Evolutionary conservation across 1,284 basidiomycete species (phyloP).

Genomic region (Grifola frondosa): DNA sequence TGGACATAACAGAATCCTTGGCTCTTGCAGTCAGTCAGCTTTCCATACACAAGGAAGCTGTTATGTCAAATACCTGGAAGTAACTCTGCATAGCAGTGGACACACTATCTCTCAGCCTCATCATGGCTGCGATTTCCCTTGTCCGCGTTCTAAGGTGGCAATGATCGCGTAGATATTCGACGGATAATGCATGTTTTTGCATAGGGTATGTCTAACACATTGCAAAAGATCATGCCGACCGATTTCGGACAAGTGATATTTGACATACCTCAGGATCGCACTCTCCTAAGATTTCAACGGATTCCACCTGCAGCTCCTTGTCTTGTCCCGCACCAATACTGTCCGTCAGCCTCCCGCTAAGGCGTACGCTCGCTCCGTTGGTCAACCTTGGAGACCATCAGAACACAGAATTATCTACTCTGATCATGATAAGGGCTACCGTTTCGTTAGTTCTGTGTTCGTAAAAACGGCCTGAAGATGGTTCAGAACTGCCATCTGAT

Average conservation of each 20-base stretch:
- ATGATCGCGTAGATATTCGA: conserved; percentile 78
- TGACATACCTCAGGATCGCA: conserved; percentile 71
- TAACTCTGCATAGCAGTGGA: conserved; percentile 55
- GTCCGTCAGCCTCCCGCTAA: conserved; percentile 63
- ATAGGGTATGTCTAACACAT: conserved; percentile 72
- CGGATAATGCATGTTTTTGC: conserved; percentile 78
- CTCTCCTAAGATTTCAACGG: conserved; percentile 65
- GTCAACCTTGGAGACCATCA: conserved; percentile 46
- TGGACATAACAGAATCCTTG: conserved; percentile 81
- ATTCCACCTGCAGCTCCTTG: conserved; percentile 72
- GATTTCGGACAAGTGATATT: not conserved
- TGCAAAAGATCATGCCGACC: not conserved
- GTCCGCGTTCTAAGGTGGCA: conserved; percentile 85
- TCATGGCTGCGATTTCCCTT: conserved; percentile 64
- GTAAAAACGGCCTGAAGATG: conserved; percentile 77
- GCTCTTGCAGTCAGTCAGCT: conserved; percentile 39
- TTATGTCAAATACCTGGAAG: conserved; percentile 59
- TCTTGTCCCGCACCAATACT: conserved; percentile 73
- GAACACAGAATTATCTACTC: not conserved
- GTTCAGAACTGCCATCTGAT: conserved; percentile 74
- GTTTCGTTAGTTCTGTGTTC: conserved; percentile 41
- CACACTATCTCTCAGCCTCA: conserved; percentile 68
- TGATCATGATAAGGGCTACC: conserved; percentile 18
- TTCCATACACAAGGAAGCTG: not conserved
- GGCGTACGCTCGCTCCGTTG: conserved; percentile 70